Evolutionary conservation across 352 stramenopile species (phyloP).

Genomic region (Globisporangium echinulatum): DNA sequence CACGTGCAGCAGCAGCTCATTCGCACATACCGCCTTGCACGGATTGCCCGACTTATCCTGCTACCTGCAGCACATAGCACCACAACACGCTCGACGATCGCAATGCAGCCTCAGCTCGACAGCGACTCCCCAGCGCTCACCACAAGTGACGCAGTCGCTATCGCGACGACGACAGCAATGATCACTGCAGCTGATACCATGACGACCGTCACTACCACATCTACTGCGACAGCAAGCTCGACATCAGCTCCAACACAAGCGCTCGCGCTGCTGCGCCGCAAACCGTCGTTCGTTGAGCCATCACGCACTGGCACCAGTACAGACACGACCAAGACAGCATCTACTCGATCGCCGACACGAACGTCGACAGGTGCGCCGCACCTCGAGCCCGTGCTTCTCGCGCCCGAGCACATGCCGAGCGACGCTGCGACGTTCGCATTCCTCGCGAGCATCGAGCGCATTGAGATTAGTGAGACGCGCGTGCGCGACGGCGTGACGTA

Average conservation of each 20-base stretch:
- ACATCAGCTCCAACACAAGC: not conserved
- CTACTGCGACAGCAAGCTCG: not conserved
- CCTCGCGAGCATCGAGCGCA: slow-evolving; percentile 5
- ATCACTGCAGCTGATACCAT: too few relatives aligned
- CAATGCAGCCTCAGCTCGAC: too few relatives aligned
- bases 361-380: not conserved
- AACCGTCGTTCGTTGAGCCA: slow-evolving; percentile 6
- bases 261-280: slow-evolving; percentile 3
- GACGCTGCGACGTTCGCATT: not conserved
- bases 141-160: too few relatives aligned
- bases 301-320: not conserved
- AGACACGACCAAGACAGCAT: too few relatives aligned
- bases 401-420: slow-evolving; percentile 3
- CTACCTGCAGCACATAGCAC: too few relatives aligned
- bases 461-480: slow-evolving; percentile 10
- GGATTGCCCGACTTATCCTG: too few relatives aligned
- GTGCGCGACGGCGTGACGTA: slow-evolving; percentile 10
- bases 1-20: too few relatives aligned
- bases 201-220: too few relatives aligned
- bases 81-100: too few relatives aligned
- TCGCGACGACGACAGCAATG: too few relatives aligned
- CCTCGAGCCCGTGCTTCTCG: slow-evolving; percentile 1
- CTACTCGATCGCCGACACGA: not conserved
- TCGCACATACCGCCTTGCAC: too few relatives aligned
- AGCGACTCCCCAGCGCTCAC: too few relatives aligned